These are phyloP conservation scores for Globisporangium paddicum DNA, from an alignment of 352 stramenopile species.

Conservation along the genomic window DNA sequence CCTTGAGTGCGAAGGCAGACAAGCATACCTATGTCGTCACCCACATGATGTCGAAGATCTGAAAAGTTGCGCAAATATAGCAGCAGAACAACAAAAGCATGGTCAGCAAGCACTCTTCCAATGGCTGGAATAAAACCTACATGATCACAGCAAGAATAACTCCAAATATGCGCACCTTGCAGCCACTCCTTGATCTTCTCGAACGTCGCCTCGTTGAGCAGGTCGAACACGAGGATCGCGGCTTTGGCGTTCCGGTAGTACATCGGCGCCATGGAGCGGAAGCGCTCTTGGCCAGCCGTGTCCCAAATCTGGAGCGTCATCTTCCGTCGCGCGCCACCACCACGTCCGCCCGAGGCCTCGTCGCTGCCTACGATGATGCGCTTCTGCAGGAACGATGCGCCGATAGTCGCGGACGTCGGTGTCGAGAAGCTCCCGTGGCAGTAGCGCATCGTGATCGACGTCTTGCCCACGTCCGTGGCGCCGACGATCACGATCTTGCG, in stretches of 20 bases:
- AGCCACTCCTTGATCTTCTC: constrained; percentile 88
- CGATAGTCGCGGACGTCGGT: constrained; percentile 80
- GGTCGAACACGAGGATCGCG: constrained; percentile 83
- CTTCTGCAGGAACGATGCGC: constrained; percentile 86
- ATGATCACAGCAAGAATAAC: background rate
- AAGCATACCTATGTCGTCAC: constrained; percentile 51
- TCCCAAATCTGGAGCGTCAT: constrained; percentile 90
- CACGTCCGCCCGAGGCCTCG: constrained; percentile 2
- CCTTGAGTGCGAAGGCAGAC: background rate
- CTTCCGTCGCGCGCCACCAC: constrained; percentile 42
- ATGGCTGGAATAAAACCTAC: background rate
- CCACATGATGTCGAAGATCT: constrained; percentile 79
- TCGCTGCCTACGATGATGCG: constrained; percentile 64
- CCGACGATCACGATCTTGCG: constrained; percentile 89
- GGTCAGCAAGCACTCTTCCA: background rate
- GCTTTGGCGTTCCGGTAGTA: constrained; percentile 89
- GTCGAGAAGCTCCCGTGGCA: constrained; percentile 84
- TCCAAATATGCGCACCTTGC: constrained; percentile 36
- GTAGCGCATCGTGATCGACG: constrained; percentile 87
- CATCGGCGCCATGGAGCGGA: constrained; percentile 87
- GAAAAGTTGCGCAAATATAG: background rate
- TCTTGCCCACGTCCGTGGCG: constrained; percentile 86
- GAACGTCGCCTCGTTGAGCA: constrained; percentile 73
- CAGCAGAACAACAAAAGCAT: background rate
- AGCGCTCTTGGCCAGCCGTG: constrained; percentile 71